Evolutionary conservation across 768 basidiomycete species (phyloP).

Genomic region (Leucocoprinus birnbaumii): DNA sequence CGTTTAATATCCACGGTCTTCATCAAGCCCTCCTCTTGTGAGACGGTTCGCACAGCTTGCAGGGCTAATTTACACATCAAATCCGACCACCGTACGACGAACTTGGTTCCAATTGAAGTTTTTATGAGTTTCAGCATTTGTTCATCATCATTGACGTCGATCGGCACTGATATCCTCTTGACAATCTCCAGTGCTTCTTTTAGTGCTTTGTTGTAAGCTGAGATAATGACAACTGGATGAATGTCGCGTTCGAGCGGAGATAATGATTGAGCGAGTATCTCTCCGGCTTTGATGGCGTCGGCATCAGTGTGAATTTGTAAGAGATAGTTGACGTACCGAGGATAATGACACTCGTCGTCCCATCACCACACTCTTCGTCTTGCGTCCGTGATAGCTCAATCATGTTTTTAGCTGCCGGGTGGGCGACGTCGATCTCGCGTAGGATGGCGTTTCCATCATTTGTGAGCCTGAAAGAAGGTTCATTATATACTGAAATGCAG

Average conservation of each 20-base stretch:
- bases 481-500: slow-evolving; percentile 1
- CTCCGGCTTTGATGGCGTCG: slow-evolving; percentile 57
- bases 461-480: slow-evolving; percentile 53
- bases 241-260: slow-evolving; percentile 94
- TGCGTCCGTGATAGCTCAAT: slow-evolving; percentile 97
- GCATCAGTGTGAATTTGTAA: background rate
- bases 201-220: slow-evolving; percentile 95
- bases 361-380: slow-evolving; percentile 98
- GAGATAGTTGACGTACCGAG: slow-evolving; percentile 57
- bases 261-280: slow-evolving; percentile 94
- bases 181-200: slow-evolving; percentile 90
- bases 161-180: slow-evolving; percentile 83
- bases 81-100: slow-evolving; percentile 93
- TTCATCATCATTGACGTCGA: slow-evolving; percentile 78
- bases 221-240: slow-evolving; percentile 98
- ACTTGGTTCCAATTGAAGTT: slow-evolving; percentile 97
- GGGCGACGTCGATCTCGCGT: slow-evolving; percentile 97
- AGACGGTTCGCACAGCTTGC: slow-evolving; percentile 87
- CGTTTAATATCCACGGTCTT: slow-evolving; percentile 98
- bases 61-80: slow-evolving; percentile 96
- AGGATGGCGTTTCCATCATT: slow-evolving; percentile 99
- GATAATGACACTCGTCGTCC: slow-evolving; percentile 97
- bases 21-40: slow-evolving; percentile 62
- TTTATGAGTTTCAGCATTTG: slow-evolving; percentile 98
- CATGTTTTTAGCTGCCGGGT: slow-evolving; percentile 99